Percentiles rank a stretch among this genome's conserved stretches.
These are phyloP conservation scores for Scheffersomyces amazonensis DNA, from an alignment of 805 yeast species.

Conservation along the genomic window DNA sequence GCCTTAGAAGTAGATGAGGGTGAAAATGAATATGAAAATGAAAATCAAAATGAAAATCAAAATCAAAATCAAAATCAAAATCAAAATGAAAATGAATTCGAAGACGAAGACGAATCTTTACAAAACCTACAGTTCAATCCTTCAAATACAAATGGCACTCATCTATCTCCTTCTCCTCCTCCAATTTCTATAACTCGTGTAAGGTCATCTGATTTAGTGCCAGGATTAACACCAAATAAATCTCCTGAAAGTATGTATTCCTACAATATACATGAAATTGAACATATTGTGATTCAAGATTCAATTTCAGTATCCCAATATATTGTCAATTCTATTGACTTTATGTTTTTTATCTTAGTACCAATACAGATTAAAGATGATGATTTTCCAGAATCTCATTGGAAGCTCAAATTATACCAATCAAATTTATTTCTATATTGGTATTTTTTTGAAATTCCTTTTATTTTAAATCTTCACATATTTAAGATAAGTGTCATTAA, in stretches of 20 bases:
- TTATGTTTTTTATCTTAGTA: conserved; percentile 2
- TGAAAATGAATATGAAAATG: too few species aligned
- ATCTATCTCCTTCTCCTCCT: not conserved
- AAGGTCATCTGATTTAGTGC: not conserved
- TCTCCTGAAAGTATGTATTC: not conserved
- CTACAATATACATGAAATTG: conserved; percentile 1
- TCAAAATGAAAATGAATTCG: not conserved
- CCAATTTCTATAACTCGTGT: not conserved
- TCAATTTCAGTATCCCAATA: not conserved
- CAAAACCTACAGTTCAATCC: not conserved
- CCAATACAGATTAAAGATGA: conserved; percentile 3
- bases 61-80: too few species aligned
- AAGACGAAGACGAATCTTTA: not conserved
- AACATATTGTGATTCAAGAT: conserved; percentile 1
- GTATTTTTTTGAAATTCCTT: conserved; percentile 16
- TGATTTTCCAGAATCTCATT: not conserved
- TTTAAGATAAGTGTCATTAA: conserved; percentile 8
- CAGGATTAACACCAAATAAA: not conserved
- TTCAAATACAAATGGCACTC: too few species aligned
- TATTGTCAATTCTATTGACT: conserved; percentile 3
- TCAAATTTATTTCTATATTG: conserved; percentile 6
- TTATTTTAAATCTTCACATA: conserved; percentile 14
- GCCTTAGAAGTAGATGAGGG: too few species aligned
- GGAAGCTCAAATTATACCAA: conserved; percentile 1
- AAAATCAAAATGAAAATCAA: too few species aligned